These are phyloP conservation scores for Stentor roeselii DNA, from an alignment of 73 alveolate genomes.

Conservation along the genomic window DNA sequence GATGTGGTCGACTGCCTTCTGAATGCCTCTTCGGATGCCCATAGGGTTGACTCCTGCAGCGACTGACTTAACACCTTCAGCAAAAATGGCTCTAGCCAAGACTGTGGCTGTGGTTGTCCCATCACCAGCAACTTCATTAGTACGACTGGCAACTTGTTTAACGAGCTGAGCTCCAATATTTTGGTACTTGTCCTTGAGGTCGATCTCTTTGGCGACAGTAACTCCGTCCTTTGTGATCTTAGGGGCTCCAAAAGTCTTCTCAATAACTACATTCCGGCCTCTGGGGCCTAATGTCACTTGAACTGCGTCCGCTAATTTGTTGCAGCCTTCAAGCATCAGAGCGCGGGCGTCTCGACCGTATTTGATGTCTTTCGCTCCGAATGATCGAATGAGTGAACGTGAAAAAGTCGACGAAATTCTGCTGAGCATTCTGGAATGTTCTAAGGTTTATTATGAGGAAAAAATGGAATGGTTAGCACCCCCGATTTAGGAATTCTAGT, in stretches of 20 bases:
- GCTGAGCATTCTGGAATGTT: too few species aligned
- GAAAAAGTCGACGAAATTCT: too few species aligned
- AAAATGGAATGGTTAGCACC: too few species aligned
- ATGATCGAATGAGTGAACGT: too few species aligned
- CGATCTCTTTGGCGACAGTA: conserved; percentile 87
- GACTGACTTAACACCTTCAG: conserved; percentile 51
- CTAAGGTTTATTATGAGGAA: too few species aligned
- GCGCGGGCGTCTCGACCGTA: too few species aligned
- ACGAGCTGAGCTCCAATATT: conserved; percentile 86
- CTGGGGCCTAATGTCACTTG: conserved; percentile 65
- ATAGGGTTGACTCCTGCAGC: conserved; percentile 99
- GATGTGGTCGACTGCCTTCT: conserved; percentile 87
- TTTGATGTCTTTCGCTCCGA: too few species aligned
- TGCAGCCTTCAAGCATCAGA: conserved; percentile 61
- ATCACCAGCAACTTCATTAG: conserved; percentile 98
- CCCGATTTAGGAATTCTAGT: too few species aligned
- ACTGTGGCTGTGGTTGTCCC: conserved; percentile 99
- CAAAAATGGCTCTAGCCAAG: conserved; percentile 60
- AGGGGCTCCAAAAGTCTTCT: conserved; percentile 81
- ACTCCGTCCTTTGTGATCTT: conserved; percentile 93
- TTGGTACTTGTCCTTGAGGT: conserved; percentile 71
- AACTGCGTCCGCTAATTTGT: conserved; percentile 62
- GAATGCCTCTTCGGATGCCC: conserved; percentile 97
- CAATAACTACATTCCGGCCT: conserved; percentile 66
- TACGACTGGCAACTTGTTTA: conserved; percentile 87